These are phyloP conservation scores for Fusarium denticulatum DNA, from an alignment of 2,329 filamentous ascomycete genomes.

Conservation along the genomic window DNA sequence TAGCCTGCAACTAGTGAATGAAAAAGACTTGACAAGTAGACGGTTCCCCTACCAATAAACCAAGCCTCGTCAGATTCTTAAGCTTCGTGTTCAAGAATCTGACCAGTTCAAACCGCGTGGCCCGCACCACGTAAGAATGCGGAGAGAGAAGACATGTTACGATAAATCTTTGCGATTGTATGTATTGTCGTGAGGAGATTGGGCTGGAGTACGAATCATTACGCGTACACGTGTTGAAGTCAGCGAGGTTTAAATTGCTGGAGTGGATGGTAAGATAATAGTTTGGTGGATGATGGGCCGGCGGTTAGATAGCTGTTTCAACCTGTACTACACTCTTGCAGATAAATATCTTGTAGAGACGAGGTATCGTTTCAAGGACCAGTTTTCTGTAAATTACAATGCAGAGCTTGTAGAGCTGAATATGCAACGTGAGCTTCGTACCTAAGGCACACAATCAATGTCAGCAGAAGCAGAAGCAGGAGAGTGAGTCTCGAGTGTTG, in stretches of 20 bases:
- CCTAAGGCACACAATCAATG: background rate
- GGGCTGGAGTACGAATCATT: background rate
- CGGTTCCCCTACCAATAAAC: background rate
- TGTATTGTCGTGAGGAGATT: background rate
- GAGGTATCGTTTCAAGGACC: background rate
- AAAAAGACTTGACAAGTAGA: background rate
- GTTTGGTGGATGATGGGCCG: background rate
- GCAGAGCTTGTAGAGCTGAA: background rate
- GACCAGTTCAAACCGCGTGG: conserved; percentile 2
- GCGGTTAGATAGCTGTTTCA: background rate
- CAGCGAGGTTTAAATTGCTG: background rate
- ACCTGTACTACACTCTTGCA: background rate
- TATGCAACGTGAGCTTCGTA: background rate
- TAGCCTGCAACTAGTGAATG: background rate
- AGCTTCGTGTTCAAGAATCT: conserved; percentile 1
- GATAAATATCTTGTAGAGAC: background rate
- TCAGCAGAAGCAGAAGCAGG: background rate
- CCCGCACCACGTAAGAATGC: background rate
- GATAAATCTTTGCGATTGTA: background rate
- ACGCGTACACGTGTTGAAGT: conserved; percentile 13
- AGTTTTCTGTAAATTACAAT: background rate
- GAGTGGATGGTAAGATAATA: conserved; percentile 25
- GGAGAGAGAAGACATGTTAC: background rate
- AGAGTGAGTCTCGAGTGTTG: background rate
- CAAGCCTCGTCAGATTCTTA: background rate